Base-by-base conservation (phyloP, 768 basidiomycete species). In the Suillus americanus region DNA sequence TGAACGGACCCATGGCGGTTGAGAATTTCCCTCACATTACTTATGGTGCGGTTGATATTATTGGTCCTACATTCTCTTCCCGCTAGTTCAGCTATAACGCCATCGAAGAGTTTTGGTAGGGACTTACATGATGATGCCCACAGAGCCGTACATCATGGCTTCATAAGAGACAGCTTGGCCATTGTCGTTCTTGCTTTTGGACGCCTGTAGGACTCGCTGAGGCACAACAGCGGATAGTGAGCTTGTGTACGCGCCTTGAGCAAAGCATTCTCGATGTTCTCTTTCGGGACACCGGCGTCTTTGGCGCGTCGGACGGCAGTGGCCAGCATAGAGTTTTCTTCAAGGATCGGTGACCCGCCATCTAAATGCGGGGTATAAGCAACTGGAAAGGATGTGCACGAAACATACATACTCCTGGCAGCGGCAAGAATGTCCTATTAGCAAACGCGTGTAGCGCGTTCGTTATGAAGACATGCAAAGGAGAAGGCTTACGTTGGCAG, bases 231-330 rank as follows among this genome's bases (percentile, higher is more conserved):
- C 37, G 33, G 50, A 51, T 25, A 28, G 16, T 51, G 45, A 53
- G 43, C 12, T 18, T 20, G 51, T 6, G 28, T 1, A 64, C 72
- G 28, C 67, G 86, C 89, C 77, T 81, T 85, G 51, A 80, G 81
- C 55, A 90, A 75, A 0, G 89, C 85, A 33, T 80, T 86, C 64
- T 86, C 86, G 6, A 91, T 84, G 73, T 89, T 90, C 53, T 89
- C 87, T 67, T 83, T 90, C 14, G 89, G 89, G 12, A 90, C 84
- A 38, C 87, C 86, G 59, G 79, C 76, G 0, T 85, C 81, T 72
- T 81, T 87, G 0, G 83, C 85, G 43, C 83, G 78, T 68, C 83
- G 86, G n/a, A 91, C 69, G 6, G 80, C 84, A 6, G 79, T 72
- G 2, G 85, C 84, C 54, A 91, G 77, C 3, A 83, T 78, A 9